A percentile compares a stretch with the other conserved stretches of the same genome.
Evolutionary conservation across 2,329 filamentous ascomycete genomes (phyloP).

Genomic region (Neonectria magnoliae): DNA sequence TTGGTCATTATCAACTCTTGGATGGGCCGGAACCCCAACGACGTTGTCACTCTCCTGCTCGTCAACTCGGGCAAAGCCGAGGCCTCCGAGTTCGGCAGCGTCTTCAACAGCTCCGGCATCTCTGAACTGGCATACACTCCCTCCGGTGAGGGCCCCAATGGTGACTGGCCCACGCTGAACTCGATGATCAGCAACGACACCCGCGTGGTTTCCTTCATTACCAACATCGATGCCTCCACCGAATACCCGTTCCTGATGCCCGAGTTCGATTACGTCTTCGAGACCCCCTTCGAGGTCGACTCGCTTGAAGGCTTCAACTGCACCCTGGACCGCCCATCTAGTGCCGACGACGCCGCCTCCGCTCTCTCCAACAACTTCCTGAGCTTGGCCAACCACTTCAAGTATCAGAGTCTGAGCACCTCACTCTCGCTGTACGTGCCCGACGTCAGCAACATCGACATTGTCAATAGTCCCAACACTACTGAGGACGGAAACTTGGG

Average conservation of each 20-base stretch:
- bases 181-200: slow-evolving; percentile 71
- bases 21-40: slow-evolving; percentile 75
- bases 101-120: slow-evolving; percentile 69
- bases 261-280: slow-evolving; percentile 75
- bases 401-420: slow-evolving; percentile 66
- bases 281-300: slow-evolving; percentile 75
- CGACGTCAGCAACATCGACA: slow-evolving; percentile 66
- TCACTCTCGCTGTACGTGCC: slow-evolving; percentile 65
- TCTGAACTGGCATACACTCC: slow-evolving; percentile 69
- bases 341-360: slow-evolving; percentile 56
- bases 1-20: slow-evolving; percentile 71
- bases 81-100: slow-evolving; percentile 62
- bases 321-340: slow-evolving; percentile 71
- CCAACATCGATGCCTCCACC: slow-evolving; percentile 57
- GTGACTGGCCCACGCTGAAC: slow-evolving; percentile 77
- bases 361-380: slow-evolving; percentile 70
- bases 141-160: slow-evolving; percentile 51
- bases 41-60: slow-evolving; percentile 79
- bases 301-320: slow-evolving; percentile 75
- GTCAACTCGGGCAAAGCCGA: slow-evolving; percentile 74
- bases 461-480: slow-evolving; percentile 72
- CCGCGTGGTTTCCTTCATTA: slow-evolving; percentile 76
- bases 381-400: slow-evolving; percentile 84
- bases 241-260: slow-evolving; percentile 67
- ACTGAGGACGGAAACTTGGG: slow-evolving; percentile 63